A percentile compares a stretch with the other conserved stretches of the same genome.
Evolutionary conservation across 371 early-diverging fungal species (phyloP).

Genomic region (Rhizomucor miehei): DNA sequence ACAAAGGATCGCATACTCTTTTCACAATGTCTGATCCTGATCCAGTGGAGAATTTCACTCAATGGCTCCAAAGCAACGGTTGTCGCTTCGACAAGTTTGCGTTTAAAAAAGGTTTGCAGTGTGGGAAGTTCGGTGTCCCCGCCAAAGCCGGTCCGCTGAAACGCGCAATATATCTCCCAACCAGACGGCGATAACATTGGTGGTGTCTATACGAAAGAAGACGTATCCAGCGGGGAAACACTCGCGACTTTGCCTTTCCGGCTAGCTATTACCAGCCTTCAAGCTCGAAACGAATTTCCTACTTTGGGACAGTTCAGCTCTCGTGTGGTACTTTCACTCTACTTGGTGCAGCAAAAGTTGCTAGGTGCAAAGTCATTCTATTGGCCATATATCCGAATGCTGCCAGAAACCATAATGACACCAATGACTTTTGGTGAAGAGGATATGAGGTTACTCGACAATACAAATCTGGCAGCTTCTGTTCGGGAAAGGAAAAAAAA

Average conservation of each 20-base stretch:
- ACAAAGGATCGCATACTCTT: too few species aligned
- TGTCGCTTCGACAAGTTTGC: too few species aligned
- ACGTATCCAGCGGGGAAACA: conserved; percentile 25
- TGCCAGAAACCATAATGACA: conserved; percentile 45
- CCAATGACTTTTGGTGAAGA: conserved; percentile 38
- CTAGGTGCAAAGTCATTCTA: conserved; percentile 41
- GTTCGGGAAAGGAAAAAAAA: conserved; percentile 33
- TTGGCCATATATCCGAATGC: conserved; percentile 47
- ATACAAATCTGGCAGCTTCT: conserved; percentile 49
- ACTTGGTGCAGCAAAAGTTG: conserved; percentile 33
- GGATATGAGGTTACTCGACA: conserved; percentile 44
- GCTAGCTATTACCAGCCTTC: conserved; percentile 38
- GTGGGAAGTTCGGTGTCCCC: too few species aligned
- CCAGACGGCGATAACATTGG: conserved; percentile 34
- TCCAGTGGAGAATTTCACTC: conserved; percentile 12
- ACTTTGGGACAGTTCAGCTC: conserved; percentile 23
- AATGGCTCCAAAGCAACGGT: too few species aligned
- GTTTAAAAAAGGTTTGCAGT: too few species aligned
- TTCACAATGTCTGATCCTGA: conserved; percentile 13
- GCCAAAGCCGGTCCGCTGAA: too few species aligned
- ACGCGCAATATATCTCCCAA: too few species aligned
- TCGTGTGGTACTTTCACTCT: conserved; percentile 36
- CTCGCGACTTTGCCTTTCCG: conserved; percentile 42
- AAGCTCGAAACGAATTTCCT: conserved; percentile 41
- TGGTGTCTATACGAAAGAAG: conserved; percentile 35